These are phyloP conservation scores for Vitis rupestris DNA, from an alignment of 164 flowering plant genomes.

Conservation along the genomic window DNA sequence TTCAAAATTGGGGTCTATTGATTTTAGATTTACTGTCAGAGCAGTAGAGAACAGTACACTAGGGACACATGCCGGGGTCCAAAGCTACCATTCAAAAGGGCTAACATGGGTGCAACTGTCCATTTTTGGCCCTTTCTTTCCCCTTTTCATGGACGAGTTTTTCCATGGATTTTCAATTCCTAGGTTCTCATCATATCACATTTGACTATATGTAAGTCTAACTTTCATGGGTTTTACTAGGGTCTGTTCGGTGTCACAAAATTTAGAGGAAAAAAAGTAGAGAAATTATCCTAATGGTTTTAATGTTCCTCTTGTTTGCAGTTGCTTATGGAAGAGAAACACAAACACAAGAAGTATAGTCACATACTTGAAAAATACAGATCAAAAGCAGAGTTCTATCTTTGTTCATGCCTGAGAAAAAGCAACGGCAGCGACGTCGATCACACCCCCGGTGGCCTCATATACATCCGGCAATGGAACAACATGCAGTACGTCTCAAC, in stretches of 20 bases:
- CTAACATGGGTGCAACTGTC: not conserved
- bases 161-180: too few relatives aligned
- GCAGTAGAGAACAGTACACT: not conserved
- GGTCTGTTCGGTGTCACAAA: too few relatives aligned
- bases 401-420: slow-evolving; percentile 73
- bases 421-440: slow-evolving; percentile 58
- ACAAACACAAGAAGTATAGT: slow-evolving; percentile 41
- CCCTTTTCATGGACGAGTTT: too few relatives aligned
- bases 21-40: not conserved
- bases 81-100: not conserved
- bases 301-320: slow-evolving; percentile 20
- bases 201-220: too few relatives aligned
- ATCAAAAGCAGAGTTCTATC: slow-evolving; percentile 70
- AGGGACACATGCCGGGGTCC: not conserved
- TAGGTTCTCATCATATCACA: too few relatives aligned
- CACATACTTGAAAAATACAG: slow-evolving; percentile 55
- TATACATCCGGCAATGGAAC: slow-evolving; percentile 90
- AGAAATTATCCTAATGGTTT: too few relatives aligned
- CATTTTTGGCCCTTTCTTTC: not conserved
- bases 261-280: too few relatives aligned
- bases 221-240: too few relatives aligned
- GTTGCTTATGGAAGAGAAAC: slow-evolving; percentile 53
- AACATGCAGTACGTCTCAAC: slow-evolving; percentile 96
- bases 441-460: slow-evolving; percentile 71
- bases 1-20: not conserved